Base-by-base conservation (phyloP, 2,329 filamentous ascomycete genomes). In the Colletotrichum incanum region DNA sequence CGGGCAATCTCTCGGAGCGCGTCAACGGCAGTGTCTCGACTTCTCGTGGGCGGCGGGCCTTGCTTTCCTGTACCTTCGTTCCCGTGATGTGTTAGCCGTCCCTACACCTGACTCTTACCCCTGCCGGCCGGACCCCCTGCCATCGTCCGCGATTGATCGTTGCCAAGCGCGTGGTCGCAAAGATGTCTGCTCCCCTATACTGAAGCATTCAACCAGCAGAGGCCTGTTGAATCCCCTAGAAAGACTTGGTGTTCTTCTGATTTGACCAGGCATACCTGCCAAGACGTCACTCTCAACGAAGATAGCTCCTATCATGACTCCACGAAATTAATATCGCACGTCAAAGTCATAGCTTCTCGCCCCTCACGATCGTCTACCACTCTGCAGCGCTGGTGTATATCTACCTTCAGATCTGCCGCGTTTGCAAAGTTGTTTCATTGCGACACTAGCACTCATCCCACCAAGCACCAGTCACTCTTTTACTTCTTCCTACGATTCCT, bases 301-400 rank as follows among this genome's bases (percentile, higher is more conserved):
- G 43, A 34, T 63, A 59, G 58, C 37, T 54, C 37, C 60, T 37
- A 54, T 41, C 67, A 56, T 67, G 63, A 49, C 59, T 60, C 52
- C 65, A 59, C 28, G 69, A 64, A 64, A 72, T 59, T 64, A 69
- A 64, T 49, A 69, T 72, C 65, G 50, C 52, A 50, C 45, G 43
- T 31, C 45, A 16, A 58, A 63, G 52, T 55, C 65, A 47, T 55
- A 60, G 65, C 59, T 64, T 60, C 54, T 31, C 59, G 34, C 39
- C 58, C 52, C 65, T 28, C 23, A 60, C 52, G 37, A 64, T 69
- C 54, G 28, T 54, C 59, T 60, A 37, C 26, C 34, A 55, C 52
- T 41, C 31, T 64, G 52, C 43, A 72, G 65, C 45, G 37, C 43
- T 49, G 58, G 37, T 64, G 37, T 72, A 72, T 69, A 64, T 59